Evolutionary conservation across 305 asterid genomes (phyloP).

Genomic region (Solanum hybrid): DNA sequence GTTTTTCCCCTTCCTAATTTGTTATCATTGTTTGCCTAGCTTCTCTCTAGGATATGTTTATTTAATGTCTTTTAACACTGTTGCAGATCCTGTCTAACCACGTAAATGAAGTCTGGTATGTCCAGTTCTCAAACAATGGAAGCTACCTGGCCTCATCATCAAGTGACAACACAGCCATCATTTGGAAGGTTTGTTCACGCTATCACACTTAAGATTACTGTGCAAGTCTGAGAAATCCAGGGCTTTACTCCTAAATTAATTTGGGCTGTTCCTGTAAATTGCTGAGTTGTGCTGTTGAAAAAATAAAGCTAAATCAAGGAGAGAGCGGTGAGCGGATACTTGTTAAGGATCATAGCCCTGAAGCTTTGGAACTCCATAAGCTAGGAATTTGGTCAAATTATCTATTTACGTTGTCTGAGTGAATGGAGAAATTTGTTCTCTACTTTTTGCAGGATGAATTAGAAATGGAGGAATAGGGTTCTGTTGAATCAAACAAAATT

Average conservation of each 20-base stretch:
- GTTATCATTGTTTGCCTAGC: neutral
- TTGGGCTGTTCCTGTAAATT: neutral
- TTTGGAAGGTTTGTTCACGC: conserved; percentile 62
- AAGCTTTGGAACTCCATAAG: neutral
- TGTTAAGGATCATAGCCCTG: neutral
- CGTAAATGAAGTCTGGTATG: conserved; percentile 88
- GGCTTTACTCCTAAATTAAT: neutral
- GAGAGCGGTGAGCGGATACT: neutral
- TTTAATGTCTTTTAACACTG: conserved; percentile 13
- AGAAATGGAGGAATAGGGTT: neutral
- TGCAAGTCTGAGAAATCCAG: neutral
- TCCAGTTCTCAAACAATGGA: conserved; percentile 85
- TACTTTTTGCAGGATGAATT: neutral
- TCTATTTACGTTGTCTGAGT: neutral
- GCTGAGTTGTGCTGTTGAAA: neutral
- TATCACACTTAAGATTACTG: conserved; percentile 2
- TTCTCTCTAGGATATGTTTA: neutral
- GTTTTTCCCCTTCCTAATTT: neutral
- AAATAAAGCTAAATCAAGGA: neutral
- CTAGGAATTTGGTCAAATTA: neutral
- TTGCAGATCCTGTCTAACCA: conserved; percentile 69
- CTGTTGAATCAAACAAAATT: neutral
- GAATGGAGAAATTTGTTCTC: neutral
- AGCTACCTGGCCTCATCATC: conserved; percentile 86
- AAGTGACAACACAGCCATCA: conserved; percentile 79